Conservation (phyloP, 2,329 filamentous ascomycete genomes). For the Bipolaris bicolor region DNA sequence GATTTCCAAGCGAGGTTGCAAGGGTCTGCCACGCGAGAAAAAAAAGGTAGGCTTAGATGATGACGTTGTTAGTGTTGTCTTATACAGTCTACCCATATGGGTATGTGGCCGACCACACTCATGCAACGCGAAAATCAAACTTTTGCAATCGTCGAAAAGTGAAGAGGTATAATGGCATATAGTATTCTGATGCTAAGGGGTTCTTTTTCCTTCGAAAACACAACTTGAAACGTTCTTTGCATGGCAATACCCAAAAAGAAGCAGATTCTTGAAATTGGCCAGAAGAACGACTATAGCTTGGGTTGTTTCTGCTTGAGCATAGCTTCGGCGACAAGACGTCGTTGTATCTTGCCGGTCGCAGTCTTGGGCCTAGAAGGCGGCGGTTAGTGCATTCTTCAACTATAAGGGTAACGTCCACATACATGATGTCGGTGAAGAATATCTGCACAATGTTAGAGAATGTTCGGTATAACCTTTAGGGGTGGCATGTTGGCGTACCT, state of each 20-base stretch:
- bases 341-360: slow-evolving; percentile 88
- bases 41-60: slow-evolving; percentile 1
- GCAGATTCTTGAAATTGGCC: slow-evolving; percentile 1
- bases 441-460: slow-evolving; percentile 56
- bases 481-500: slow-evolving; percentile 58
- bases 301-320: slow-evolving; percentile 75
- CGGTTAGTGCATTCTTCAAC: slow-evolving; percentile 14
- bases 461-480: slow-evolving; percentile 15
- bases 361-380: slow-evolving; percentile 68
- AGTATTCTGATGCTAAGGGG: background rate
- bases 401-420: slow-evolving; percentile 6
- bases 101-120: slow-evolving; percentile 4
- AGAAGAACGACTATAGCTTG: slow-evolving; percentile 54
- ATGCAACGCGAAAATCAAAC: slow-evolving; percentile 11
- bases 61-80: slow-evolving; percentile 10
- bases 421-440: slow-evolving; percentile 81
- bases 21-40: slow-evolving; percentile 5
- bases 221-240: background rate
- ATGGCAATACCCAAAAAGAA: slow-evolving; percentile 6
- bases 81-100: slow-evolving; percentile 19
- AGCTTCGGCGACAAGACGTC: slow-evolving; percentile 81
- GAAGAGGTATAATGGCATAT: slow-evolving; percentile 11
- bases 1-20: slow-evolving; percentile 2
- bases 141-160: slow-evolving; percentile 5
- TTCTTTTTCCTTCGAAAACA: background rate